Evolutionary conservation across 805 yeast species (phyloP), one percentile per base, ranked within the genome.

Genomic region (Candida insectalens): DNA sequence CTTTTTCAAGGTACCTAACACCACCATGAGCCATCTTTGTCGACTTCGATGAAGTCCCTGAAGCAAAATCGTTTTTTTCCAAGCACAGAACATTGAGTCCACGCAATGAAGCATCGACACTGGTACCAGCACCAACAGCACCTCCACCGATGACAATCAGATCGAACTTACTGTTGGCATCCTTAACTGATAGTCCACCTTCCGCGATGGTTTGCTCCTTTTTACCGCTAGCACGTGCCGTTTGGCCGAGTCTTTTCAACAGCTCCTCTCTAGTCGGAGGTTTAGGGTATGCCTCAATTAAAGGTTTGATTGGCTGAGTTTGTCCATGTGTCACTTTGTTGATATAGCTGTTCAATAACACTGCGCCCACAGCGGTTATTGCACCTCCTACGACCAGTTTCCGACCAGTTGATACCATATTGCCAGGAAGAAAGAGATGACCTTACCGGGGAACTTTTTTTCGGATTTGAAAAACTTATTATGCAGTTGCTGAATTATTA

Each of bases 21-120:
- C 97, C 97, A 45, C 97, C 97, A 55, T 88, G 97, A 29, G 95
- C 95, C 77, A 88, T 83, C 63, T 88, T 88, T 32, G 97, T 88
- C 12, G 95, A 83, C 50, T 87, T 83, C 23, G 96, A 85, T 6
- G 94, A 82, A 12, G 96, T 89, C 27, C 95, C 96, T 7, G 85
- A 69, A 6, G 95, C 95, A 53, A 82, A 88, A 63, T 88, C 97
- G 43, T 74, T 76, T 53, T 80, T 80, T 59, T 88, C 97, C 38
- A 88, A 70, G 37, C 88, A 58, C 33, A 94, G 83, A 28, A 85
- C 95, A 51, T 84, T 83, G 46, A 87, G 71, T 31, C 96, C 96
- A 58, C 97, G 71, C 28, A 94, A 72, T 19, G 80, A 72, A 25
- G 96, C 96, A 60, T 88, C 97, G 29, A 88, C 64, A 1, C 96